These are phyloP conservation scores for Asterochloris erici DNA, from an alignment of 139 green algal genomes.

Conservation along the genomic window DNA sequence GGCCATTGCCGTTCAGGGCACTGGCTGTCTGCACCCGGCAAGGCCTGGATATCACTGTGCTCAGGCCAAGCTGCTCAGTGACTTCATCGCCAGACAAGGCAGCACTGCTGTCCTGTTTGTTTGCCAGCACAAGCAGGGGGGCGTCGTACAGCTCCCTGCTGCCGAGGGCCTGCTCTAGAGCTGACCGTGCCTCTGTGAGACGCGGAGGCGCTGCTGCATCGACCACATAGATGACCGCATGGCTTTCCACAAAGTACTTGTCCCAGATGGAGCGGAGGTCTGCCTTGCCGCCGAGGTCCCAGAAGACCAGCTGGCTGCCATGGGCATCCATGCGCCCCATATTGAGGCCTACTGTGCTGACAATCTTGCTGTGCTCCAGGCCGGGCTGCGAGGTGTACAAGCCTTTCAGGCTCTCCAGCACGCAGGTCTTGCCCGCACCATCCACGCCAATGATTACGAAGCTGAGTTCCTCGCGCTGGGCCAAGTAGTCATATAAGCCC, in stretches of 20 bases:
- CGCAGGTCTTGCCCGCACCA: constrained; percentile 86
- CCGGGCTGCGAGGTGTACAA: constrained; percentile 68
- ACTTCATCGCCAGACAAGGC: constrained; percentile 43
- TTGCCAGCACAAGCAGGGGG: constrained; percentile 88
- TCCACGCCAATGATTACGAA: constrained; percentile 91
- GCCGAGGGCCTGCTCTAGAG: constrained; percentile 65
- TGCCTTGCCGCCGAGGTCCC: constrained; percentile 84
- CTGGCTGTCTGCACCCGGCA: constrained; percentile 62
- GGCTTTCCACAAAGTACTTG: constrained; percentile 94
- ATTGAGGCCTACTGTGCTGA: constrained; percentile 95
- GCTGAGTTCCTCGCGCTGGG: constrained; percentile 85
- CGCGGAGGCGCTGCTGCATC: constrained; percentile 53
- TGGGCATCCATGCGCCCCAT: constrained; percentile 73
- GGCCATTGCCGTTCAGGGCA: constrained; percentile 67
- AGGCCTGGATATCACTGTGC: constrained; percentile 29
- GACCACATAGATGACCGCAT: constrained; percentile 89
- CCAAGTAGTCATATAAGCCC: constrained; percentile 75
- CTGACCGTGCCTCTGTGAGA: constrained; percentile 60
- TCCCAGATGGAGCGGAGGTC: constrained; percentile 92
- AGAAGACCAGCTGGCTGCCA: constrained; percentile 77
- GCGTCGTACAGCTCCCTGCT: constrained; percentile 72
- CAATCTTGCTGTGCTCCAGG: constrained; percentile 55
- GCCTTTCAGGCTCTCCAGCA: constrained; percentile 88
- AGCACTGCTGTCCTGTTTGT: constrained; percentile 81
- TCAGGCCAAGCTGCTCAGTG: constrained; percentile 53